A percentile compares a stretch with the other conserved stretches of the same genome.
Conservation (phyloP, 805 yeast genomes). For the Candida hispaniensis region DNA sequence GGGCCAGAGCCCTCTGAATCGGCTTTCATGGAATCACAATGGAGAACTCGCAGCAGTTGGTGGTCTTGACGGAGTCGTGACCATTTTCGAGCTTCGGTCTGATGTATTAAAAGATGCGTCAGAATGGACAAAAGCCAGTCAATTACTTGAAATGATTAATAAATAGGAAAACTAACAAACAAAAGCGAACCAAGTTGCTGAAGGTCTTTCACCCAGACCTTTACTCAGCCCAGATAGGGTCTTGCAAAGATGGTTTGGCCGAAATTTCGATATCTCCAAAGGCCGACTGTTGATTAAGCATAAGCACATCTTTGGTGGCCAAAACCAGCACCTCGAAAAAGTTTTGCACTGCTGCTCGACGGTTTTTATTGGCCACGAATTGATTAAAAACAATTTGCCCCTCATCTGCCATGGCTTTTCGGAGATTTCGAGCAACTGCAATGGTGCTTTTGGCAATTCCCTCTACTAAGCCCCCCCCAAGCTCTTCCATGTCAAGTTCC, state of each 20-base stretch:
- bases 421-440: conserved; percentile 42
- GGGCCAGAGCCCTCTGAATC: conserved; percentile 25
- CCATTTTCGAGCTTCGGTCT: conserved; percentile 24
- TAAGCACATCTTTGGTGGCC: conserved; percentile 65
- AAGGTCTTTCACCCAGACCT: too few species aligned
- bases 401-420: conserved; percentile 43
- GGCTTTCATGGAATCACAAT: conserved; percentile 26
- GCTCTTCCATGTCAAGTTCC: conserved; percentile 17
- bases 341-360: conserved; percentile 14
- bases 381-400: conserved; percentile 38
- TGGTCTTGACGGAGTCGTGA: conserved; percentile 27
- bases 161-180: too few species aligned
- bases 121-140: conserved; percentile 6
- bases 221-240: conserved; percentile 22
- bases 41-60: conserved; percentile 27
- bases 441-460: conserved; percentile 40
- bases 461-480: conserved; percentile 18
- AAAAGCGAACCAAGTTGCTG: too few species aligned
- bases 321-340: conserved; percentile 77
- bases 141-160: conserved; percentile 7
- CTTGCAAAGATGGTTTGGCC: conserved; percentile 35
- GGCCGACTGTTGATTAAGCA: conserved; percentile 46
- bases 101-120: conserved; percentile 1
- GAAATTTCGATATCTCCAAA: conserved; percentile 51
- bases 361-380: conserved; percentile 12